Percentiles rank a stretch among this genome's conserved stretches.
Conservation (phyloP, 208 protist species). For the Balamuthia mandrillaris region DNA sequence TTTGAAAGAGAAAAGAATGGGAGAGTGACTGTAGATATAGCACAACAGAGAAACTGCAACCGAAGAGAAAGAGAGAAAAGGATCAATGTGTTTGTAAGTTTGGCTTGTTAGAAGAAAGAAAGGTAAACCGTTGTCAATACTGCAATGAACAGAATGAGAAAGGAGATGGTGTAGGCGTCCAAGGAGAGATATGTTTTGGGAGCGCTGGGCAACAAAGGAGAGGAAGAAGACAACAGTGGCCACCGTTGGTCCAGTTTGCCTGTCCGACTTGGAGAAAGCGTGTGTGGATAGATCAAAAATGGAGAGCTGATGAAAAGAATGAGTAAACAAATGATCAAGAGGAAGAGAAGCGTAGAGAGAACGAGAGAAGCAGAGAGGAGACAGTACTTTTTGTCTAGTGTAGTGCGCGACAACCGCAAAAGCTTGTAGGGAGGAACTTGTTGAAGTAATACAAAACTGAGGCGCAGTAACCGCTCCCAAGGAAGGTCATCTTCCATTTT, state of each 20-base stretch:
- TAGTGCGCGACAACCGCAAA: neutral
- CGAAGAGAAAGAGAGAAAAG: neutral
- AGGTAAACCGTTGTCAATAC: neutral
- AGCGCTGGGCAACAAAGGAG: neutral
- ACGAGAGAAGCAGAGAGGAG: neutral
- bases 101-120: neutral
- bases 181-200: neutral
- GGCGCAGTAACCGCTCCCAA: neutral
- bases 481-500: neutral
- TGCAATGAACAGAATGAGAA: neutral
- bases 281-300: neutral
- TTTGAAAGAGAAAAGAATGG: conserved; percentile 11
- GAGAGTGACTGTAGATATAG: too few relatives aligned
- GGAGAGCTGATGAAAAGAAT: neutral
- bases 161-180: neutral
- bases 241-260: neutral
- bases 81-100: too few relatives aligned
- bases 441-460: neutral
- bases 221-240: neutral
- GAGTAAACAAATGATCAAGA: neutral
- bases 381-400: neutral
- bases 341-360: neutral
- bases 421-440: neutral
- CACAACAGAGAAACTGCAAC: neutral
- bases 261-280: neutral